phyloP scores from a whole-genome alignment of 169 alveolate species.

The Blepharisma undulans region DNA sequence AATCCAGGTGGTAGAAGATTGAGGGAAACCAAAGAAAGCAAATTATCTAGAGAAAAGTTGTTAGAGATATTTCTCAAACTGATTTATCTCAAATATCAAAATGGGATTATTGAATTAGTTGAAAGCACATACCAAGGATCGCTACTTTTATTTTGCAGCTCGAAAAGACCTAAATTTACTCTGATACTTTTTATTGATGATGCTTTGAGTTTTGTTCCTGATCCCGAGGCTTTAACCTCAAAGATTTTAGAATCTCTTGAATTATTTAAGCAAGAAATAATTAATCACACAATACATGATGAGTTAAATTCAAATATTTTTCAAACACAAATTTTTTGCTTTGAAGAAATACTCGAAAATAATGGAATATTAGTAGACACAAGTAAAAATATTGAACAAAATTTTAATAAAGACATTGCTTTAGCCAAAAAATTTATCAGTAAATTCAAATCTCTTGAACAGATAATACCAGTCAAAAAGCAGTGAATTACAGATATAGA shows the following conservation, averaged over 20 bases:
- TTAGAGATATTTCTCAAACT: not conserved
- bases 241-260: not conserved
- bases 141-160: not conserved
- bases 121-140: not conserved
- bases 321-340: slow-evolving; percentile 20
- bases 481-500: slow-evolving; percentile 46
- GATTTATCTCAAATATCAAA: not conserved
- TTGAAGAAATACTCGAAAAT: not conserved
- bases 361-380: not conserved
- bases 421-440: slow-evolving; percentile 43
- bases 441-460: slow-evolving; percentile 44
- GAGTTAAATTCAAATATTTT: not conserved
- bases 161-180: not conserved
- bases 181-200: not conserved
- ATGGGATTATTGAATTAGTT: not conserved
- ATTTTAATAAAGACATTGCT: slow-evolving; percentile 46
- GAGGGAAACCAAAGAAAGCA: not conserved
- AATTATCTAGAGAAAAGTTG: not conserved
- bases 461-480: slow-evolving; percentile 49
- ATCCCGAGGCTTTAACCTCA: not conserved
- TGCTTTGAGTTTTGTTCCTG: not conserved
- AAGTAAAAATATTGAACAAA: slow-evolving; percentile 29
- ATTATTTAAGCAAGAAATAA: slow-evolving; percentile 11
- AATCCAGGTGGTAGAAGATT: not conserved
- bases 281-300: slow-evolving; percentile 18